These are phyloP conservation scores for Talaromyces sp. DNA, from an alignment of 2,329 filamentous ascomycete species.

Conservation along the genomic window DNA sequence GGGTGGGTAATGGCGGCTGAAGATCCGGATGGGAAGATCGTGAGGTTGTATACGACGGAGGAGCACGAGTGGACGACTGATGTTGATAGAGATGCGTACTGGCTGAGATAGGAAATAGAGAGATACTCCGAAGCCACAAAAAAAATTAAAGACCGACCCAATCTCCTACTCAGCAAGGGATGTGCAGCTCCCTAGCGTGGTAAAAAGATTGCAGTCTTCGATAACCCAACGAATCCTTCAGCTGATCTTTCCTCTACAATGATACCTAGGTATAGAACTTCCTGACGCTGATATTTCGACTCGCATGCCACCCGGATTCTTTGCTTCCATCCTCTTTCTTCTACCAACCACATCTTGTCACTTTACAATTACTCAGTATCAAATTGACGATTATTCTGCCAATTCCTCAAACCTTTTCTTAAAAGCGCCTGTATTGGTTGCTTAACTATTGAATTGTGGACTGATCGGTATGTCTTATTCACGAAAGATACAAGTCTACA, in stretches of 20 bases:
- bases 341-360: not conserved
- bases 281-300: not conserved
- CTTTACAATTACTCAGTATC: not conserved
- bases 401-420: not conserved
- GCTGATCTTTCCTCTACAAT: no score
- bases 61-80: not conserved
- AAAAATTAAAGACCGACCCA: no score
- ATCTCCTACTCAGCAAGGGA: no score
- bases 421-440: not conserved
- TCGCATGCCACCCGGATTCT: not conserved
- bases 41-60: not conserved
- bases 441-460: not conserved
- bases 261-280: no score
- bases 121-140: not conserved
- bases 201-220: no score
- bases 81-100: not conserved
- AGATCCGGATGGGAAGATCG: not conserved
- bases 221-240: no score
- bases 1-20: not conserved
- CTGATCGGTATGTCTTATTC: not conserved
- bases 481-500: no score
- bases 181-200: no score
- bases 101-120: not conserved
- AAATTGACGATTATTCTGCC: not conserved
- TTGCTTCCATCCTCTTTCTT: not conserved